These are phyloP conservation scores for Kazachstania taianensis DNA, from an alignment of 805 yeast species.

Conservation along the genomic window DNA sequence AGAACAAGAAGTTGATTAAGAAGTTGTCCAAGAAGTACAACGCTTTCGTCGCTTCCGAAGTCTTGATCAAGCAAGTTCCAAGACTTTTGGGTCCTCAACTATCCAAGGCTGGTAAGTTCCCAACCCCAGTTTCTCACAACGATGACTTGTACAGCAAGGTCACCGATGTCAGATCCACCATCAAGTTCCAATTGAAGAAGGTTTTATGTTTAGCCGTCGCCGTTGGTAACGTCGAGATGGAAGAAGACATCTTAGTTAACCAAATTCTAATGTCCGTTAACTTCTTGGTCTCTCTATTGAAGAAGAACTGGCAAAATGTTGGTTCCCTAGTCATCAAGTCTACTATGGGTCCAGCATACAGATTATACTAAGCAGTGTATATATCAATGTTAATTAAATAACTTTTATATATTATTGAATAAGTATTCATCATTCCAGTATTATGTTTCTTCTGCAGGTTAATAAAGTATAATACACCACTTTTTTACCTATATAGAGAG, in stretches of 20 bases:
- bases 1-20: conserved; percentile 99
- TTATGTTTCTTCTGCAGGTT: neutral
- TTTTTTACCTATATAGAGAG: no score
- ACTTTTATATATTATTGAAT: neutral
- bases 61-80: conserved; percentile 98
- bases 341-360: conserved; percentile 99
- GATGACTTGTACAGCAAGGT: conserved; percentile 96
- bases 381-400: neutral
- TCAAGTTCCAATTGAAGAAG: conserved; percentile 99
- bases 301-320: conserved; percentile 99
- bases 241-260: conserved; percentile 88
- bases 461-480: no score
- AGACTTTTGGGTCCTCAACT: conserved; percentile 99
- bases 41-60: conserved; percentile 99
- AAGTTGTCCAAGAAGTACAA: conserved; percentile 99
- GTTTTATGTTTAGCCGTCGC: conserved; percentile 99
- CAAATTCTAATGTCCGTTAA: conserved; percentile 98
- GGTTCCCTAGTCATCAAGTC: conserved; percentile 98
- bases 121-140: conserved; percentile 99
- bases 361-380: conserved; percentile 72
- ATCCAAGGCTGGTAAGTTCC: conserved; percentile 99
- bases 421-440: neutral
- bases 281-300: conserved; percentile 97
- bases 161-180: conserved; percentile 96
- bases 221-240: conserved; percentile 99